A percentile compares a stretch with the other conserved stretches of the same genome.
These are phyloP conservation scores for Aspergillus mulundensis DNA, from an alignment of 495 filamentous ascomycete species.

Conservation along the genomic window DNA sequence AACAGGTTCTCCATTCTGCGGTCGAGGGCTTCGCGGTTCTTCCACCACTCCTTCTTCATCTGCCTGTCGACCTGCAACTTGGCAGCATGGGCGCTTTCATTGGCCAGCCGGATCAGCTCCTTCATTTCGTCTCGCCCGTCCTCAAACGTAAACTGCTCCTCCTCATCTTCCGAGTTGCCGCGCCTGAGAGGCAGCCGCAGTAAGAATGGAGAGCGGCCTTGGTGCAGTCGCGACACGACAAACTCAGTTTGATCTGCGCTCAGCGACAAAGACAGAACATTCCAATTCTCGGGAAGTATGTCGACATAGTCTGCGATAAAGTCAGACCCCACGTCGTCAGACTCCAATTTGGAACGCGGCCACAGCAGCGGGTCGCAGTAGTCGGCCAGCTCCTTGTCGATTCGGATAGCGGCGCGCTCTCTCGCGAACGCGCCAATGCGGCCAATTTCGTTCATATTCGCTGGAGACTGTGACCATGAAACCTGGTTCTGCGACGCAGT, in stretches of 20 bases:
- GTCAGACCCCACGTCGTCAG: constrained; percentile 27
- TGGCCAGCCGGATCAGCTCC: constrained; percentile 74
- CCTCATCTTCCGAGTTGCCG: constrained; percentile 76
- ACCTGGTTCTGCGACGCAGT: constrained; percentile 30
- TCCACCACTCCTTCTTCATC: constrained; percentile 83
- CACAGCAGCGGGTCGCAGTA: constrained; percentile 39
- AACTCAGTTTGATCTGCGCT: constrained; percentile 78
- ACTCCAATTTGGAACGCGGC: constrained; percentile 25
- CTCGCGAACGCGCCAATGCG: constrained; percentile 44
- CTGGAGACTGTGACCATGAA: constrained; percentile 35
- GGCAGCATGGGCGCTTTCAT: constrained; percentile 74
- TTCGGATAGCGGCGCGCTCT: constrained; percentile 40
- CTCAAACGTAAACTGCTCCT: constrained; percentile 77
- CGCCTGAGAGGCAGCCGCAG: constrained; percentile 78
- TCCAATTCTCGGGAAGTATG: constrained; percentile 79
- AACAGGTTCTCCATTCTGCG: constrained; percentile 71
- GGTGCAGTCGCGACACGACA: constrained; percentile 71
- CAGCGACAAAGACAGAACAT: constrained; percentile 76
- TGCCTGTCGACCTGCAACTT: constrained; percentile 54
- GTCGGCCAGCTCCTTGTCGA: constrained; percentile 41
- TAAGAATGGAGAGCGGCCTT: constrained; percentile 71
- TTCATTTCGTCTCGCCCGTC: constrained; percentile 71
- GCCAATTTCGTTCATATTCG: constrained; percentile 45
- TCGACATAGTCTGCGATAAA: constrained; percentile 42
- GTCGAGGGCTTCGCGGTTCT: constrained; percentile 74